Evolutionary conservation across 2,329 filamentous ascomycete genomes (phyloP).

Genomic region (Aureobasidium lini): DNA sequence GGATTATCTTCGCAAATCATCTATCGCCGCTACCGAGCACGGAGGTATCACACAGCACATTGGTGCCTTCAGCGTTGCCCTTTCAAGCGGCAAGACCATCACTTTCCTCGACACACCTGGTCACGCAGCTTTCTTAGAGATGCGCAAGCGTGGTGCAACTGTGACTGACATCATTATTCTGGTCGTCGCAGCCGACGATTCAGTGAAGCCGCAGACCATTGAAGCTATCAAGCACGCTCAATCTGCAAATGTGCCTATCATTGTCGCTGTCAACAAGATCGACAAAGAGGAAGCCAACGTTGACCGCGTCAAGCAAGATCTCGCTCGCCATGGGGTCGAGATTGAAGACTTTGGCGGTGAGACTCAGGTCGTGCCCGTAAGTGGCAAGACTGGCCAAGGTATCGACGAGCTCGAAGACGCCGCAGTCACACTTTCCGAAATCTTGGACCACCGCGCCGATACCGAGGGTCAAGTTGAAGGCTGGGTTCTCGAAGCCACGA

Average conservation of each 20-base stretch:
- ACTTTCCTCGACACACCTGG: slow-evolving; percentile 97
- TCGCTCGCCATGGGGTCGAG: slow-evolving; percentile 74
- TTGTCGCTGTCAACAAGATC: slow-evolving; percentile 96
- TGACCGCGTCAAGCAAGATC: slow-evolving; percentile 80
- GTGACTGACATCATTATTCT: slow-evolving; percentile 96
- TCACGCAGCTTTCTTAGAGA: slow-evolving; percentile 89
- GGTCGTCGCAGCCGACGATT: slow-evolving; percentile 93
- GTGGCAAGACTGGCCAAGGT: slow-evolving; percentile 85
- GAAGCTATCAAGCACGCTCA: slow-evolving; percentile 94
- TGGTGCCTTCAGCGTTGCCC: slow-evolving; percentile 85
- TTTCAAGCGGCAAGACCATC: slow-evolving; percentile 76
- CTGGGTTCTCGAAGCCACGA: slow-evolving; percentile 86
- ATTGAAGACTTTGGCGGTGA: slow-evolving; percentile 95
- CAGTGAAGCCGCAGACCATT: slow-evolving; percentile 92
- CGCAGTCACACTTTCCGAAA: slow-evolving; percentile 75
- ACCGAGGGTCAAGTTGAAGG: slow-evolving; percentile 72
- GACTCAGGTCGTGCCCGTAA: slow-evolving; percentile 83
- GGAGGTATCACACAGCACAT: slow-evolving; percentile 98
- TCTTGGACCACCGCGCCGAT: slow-evolving; percentile 84
- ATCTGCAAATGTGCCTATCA: slow-evolving; percentile 81
- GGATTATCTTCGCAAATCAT: slow-evolving; percentile 88
- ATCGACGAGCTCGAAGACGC: slow-evolving; percentile 91
- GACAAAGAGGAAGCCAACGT: slow-evolving; percentile 78
- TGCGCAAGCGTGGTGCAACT: slow-evolving; percentile 90
- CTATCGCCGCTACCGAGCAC: slow-evolving; percentile 82